Conservation (phyloP, 2,329 filamentous ascomycete species). For the Aureobasidium sp. region DNA sequence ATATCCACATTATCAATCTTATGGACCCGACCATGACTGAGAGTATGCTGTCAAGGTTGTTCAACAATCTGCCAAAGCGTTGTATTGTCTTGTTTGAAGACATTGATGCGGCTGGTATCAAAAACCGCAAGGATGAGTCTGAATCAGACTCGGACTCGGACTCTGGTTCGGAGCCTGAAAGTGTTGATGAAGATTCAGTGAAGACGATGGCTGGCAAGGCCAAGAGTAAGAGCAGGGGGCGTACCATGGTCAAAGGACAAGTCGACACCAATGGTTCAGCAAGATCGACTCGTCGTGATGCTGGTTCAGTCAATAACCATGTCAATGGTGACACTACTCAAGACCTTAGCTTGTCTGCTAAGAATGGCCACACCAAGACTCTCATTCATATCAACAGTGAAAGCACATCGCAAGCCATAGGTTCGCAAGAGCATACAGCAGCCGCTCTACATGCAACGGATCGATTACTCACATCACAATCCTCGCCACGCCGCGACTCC, state of each 20-base stretch:
- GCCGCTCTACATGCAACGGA: too few species aligned
- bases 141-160: not conserved
- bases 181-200: not conserved
- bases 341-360: not conserved
- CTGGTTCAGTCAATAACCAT: not conserved
- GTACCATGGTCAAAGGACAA: not conserved
- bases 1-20: slow-evolving; percentile 40
- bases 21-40: slow-evolving; percentile 68
- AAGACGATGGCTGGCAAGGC: not conserved
- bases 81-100: slow-evolving; percentile 43
- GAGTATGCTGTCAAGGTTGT: slow-evolving; percentile 47
- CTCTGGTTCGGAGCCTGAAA: not conserved
- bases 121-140: slow-evolving; percentile 24
- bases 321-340: not conserved
- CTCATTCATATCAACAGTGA: not conserved
- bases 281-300: not conserved
- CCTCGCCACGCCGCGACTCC: not conserved
- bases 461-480: not conserved
- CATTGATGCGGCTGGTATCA: slow-evolving; percentile 42
- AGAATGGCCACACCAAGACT: not conserved
- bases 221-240: not conserved
- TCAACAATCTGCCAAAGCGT: slow-evolving; percentile 36
- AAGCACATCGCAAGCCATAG: not conserved
- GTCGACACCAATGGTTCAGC: not conserved
- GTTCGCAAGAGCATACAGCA: not conserved